Evolutionary conservation across 768 basidiomycete species (phyloP), one percentile per base, ranked within the genome.

Genomic region (Tricholoma hemisulphureum): DNA sequence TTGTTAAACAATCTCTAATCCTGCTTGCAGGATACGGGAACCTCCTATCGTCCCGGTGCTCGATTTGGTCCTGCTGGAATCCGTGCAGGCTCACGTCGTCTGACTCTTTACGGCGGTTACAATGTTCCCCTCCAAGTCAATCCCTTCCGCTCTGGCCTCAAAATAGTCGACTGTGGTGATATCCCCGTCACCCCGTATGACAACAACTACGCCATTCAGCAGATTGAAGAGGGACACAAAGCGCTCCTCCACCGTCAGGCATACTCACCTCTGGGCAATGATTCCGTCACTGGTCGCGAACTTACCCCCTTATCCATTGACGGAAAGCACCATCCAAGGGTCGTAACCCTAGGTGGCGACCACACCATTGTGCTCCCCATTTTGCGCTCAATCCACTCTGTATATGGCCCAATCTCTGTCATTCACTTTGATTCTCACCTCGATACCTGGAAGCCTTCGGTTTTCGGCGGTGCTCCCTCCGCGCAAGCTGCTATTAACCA

Each of bases 351-450:
- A 31, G 93, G 93, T 20, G 93, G 93, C 3, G 93, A 95, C 66
- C 93, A 94, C 67, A 92, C 91, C 8, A 91, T 94, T 59, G 91
- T 78, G 7, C 68, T 81, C n/a, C 78, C 77, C 4, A 57, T 81
- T 20, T 73, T 87, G 18, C 84, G 90, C 37, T 89, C 92, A 14
- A 82, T 94, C 48, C 69, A 89, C 69, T 83, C 84, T 41, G 85
- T 85, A 11, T 93, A 94, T 65, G 91, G 92, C 2, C 80, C 87
- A 7, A 87, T 91, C 54, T 86, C 85, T 28, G 88, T 91, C 50
- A 91, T 93, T 51, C 93, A 94, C 71, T 93, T 94, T 67, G 93
- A 94, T 56, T n/a, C n/a, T n/a, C 65, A 89, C 86, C 13, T 89
- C 87, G 87, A 89, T 65, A 89, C 87, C 10, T 89, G 88, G 88